Evolutionary conservation across 2,329 filamentous ascomycete species (phyloP).

Genomic region (Xylaria sp.): DNA sequence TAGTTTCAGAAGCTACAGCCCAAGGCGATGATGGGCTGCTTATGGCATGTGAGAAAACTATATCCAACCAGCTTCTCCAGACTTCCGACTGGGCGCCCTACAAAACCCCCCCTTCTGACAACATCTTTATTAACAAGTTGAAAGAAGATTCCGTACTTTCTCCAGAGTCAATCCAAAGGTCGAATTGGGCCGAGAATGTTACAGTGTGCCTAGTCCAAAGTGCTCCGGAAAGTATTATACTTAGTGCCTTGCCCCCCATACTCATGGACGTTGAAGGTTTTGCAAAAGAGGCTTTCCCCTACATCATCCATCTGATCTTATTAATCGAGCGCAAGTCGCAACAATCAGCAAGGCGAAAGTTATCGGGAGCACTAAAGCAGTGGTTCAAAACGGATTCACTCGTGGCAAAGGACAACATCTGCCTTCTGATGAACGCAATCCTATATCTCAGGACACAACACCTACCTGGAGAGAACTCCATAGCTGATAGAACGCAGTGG

Average conservation of each 20-base stretch:
- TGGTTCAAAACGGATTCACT: slow-evolving; percentile 63
- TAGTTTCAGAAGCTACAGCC: slow-evolving; percentile 59
- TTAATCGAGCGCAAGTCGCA: slow-evolving; percentile 68
- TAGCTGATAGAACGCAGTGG: slow-evolving; percentile 81
- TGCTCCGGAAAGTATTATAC: slow-evolving; percentile 67
- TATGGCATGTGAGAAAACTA: slow-evolving; percentile 56
- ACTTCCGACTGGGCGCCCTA: slow-evolving; percentile 65
- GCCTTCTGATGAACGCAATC: slow-evolving; percentile 76
- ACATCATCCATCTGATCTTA: slow-evolving; percentile 82
- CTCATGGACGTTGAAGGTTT: slow-evolving; percentile 70
- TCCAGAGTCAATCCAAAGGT: slow-evolving; percentile 49
- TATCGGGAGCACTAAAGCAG: slow-evolving; percentile 69
- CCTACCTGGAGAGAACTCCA: slow-evolving; percentile 75
- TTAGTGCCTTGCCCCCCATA: slow-evolving; percentile 71
- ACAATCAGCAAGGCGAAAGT: slow-evolving; percentile 59
- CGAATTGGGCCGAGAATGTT: slow-evolving; percentile 67
- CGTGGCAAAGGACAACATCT: slow-evolving; percentile 64
- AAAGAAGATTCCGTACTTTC: slow-evolving; percentile 44
- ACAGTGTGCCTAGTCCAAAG: slow-evolving; percentile 65
- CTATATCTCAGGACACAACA: slow-evolving; percentile 87
- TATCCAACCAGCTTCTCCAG: slow-evolving; percentile 57
- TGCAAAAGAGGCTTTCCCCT: slow-evolving; percentile 77
- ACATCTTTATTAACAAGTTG: slow-evolving; percentile 34
- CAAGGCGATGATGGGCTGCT: slow-evolving; percentile 55
- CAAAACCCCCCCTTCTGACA: slow-evolving; percentile 61